phyloP scores from a whole-genome alignment of 495 filamentous ascomycete species.

The Aspergillus haitiensis region DNA sequence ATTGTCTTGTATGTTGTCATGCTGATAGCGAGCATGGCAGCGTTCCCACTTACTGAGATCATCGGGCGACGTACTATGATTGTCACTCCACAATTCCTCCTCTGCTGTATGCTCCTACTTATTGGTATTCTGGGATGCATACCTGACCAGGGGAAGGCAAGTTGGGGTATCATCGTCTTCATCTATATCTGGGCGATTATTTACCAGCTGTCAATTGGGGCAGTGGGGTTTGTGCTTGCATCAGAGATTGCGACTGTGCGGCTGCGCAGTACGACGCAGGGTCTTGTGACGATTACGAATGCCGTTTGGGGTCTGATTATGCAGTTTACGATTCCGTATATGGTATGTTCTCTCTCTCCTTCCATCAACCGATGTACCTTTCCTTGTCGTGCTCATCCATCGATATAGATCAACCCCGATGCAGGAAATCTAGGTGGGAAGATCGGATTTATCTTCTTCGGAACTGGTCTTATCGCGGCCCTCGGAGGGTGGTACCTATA shows the following conservation, averaged over 20 bases:
- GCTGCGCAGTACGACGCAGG: constrained; percentile 24
- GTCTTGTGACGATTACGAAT: constrained; percentile 28
- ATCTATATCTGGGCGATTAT: constrained; percentile 29
- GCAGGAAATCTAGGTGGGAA: constrained; percentile 26
- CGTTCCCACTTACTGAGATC: constrained; percentile 27
- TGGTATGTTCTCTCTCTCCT: constrained; percentile 19
- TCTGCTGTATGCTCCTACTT: constrained; percentile 22
- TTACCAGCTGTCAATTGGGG: constrained; percentile 27
- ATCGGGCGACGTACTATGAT: constrained; percentile 28
- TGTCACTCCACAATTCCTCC: constrained; percentile 22
- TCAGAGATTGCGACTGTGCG: constrained; percentile 26
- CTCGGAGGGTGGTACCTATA: constrained; percentile 25
- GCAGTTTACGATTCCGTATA: constrained; percentile 29
- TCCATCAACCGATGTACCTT: no score
- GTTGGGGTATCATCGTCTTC: constrained; percentile 26
- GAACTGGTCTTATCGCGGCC: constrained; percentile 20
- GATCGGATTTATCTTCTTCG: constrained; percentile 26
- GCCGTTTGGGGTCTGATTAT: constrained; percentile 25
- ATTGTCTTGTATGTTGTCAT: constrained; percentile 25
- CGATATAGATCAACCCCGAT: constrained; percentile 23
- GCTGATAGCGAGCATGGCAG: constrained; percentile 23
- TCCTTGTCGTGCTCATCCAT: not conserved
- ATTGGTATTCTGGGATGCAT: constrained; percentile 27
- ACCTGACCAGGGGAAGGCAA: constrained; percentile 19
- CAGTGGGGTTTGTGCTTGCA: constrained; percentile 25